These are phyloP conservation scores for Penicillium sp. DNA, from an alignment of 2,329 filamentous ascomycete genomes.

Conservation along the genomic window DNA sequence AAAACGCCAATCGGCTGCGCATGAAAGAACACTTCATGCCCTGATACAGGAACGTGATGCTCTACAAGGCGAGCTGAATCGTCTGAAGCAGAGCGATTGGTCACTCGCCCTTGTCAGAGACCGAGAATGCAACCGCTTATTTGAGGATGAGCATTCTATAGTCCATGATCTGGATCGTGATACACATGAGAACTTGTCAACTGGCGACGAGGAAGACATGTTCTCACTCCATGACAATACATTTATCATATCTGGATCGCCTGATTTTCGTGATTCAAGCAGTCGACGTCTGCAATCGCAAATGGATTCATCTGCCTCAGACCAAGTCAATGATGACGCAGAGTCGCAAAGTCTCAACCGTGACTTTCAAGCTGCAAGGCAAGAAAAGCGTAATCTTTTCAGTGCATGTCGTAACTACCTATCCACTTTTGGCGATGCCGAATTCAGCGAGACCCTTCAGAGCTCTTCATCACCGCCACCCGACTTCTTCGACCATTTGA, in stretches of 20 bases:
- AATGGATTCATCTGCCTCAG: constrained; percentile 18
- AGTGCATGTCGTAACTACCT: constrained; percentile 33
- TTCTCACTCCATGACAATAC: constrained; percentile 28
- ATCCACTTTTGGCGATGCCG: constrained; percentile 18
- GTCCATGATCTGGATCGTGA: constrained; percentile 5
- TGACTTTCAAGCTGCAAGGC: constrained; percentile 36
- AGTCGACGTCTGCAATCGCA: constrained; percentile 7
- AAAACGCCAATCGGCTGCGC: constrained; percentile 26
- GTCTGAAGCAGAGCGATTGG: constrained; percentile 10
- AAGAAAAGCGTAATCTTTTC: constrained; percentile 38
- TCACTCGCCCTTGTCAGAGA: not conserved
- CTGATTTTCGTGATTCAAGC: constrained; percentile 21
- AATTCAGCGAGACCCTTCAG: constrained; percentile 16
- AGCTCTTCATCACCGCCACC: constrained; percentile 32
- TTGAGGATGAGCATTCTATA: constrained; percentile 18
- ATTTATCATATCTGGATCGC: constrained; percentile 28
- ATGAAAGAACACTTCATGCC: constrained; percentile 21
- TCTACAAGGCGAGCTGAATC: constrained; percentile 23
- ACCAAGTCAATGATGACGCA: constrained; percentile 12
- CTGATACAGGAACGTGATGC: constrained; percentile 25
- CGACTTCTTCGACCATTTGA: constrained; percentile 34
- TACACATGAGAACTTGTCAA: not conserved
- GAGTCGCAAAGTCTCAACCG: constrained; percentile 28
- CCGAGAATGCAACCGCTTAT: constrained; percentile 15
- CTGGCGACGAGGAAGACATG: constrained; percentile 18